A percentile compares a stretch with the other conserved stretches of the same genome.
phyloP scores from a whole-genome alignment of 2,329 filamentous ascomycete genomes.

The Trichoderma semiorbis region DNA sequence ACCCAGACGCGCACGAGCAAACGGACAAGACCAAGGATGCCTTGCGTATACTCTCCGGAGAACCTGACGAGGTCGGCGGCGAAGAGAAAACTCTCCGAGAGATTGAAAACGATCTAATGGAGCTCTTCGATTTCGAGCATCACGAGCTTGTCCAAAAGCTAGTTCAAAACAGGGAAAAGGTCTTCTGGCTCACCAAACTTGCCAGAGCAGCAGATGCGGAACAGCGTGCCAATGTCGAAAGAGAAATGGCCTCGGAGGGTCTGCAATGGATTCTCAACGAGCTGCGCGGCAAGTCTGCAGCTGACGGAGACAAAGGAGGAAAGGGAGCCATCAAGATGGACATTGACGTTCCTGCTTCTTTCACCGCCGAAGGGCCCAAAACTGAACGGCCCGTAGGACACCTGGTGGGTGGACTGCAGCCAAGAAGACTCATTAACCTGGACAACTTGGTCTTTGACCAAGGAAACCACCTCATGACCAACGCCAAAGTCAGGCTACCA shows the following conservation, averaged over 20 bases:
- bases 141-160: slow-evolving; percentile 89
- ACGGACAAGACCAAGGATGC: slow-evolving; percentile 88
- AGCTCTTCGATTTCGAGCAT: slow-evolving; percentile 95
- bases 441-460: slow-evolving; percentile 97
- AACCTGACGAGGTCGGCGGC: slow-evolving; percentile 65
- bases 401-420: slow-evolving; percentile 78
- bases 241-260: slow-evolving; percentile 87
- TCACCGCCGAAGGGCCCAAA: slow-evolving; percentile 48
- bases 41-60: slow-evolving; percentile 75
- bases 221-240: slow-evolving; percentile 73
- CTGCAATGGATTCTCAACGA: slow-evolving; percentile 85
- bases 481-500: slow-evolving; percentile 87
- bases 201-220: slow-evolving; percentile 77
- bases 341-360: slow-evolving; percentile 67
- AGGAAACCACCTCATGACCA: slow-evolving; percentile 99
- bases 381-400: slow-evolving; percentile 61
- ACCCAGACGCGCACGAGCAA: slow-evolving; percentile 87
- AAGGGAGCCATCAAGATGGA: slow-evolving; percentile 95
- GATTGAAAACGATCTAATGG: slow-evolving; percentile 97
- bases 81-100: slow-evolving; percentile 84
- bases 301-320: slow-evolving; percentile 56
- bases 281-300: slow-evolving; percentile 67
- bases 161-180: slow-evolving; percentile 86
- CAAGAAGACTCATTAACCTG: slow-evolving; percentile 83
- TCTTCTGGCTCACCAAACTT: slow-evolving; percentile 91